Percentiles rank a stretch among this genome's conserved stretches.
Evolutionary conservation across 192 early-diverging fungal genomes (phyloP).

Genomic region (Coemansia sp.): DNA sequence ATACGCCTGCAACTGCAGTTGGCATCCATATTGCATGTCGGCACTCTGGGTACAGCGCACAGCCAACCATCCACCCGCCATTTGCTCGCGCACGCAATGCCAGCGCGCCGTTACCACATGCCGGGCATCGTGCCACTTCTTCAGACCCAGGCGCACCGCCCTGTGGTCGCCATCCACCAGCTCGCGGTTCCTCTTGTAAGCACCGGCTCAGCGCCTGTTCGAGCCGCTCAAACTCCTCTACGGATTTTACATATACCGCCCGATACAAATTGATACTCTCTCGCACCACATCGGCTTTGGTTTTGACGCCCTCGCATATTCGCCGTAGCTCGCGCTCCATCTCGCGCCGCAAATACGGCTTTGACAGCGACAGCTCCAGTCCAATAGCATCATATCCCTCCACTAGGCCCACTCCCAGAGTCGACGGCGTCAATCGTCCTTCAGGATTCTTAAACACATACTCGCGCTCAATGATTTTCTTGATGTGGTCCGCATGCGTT

Average conservation of each 20-base stretch:
- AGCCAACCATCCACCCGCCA: constrained; percentile 47
- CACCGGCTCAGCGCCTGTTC: constrained; percentile 47
- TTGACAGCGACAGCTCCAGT: constrained; percentile 81
- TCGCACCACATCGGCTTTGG: constrained; percentile 66
- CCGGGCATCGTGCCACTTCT: constrained; percentile 29
- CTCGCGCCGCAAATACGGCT: constrained; percentile 83
- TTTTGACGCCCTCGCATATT: constrained; percentile 70
- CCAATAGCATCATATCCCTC: constrained; percentile 85
- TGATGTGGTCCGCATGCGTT: constrained; percentile 94
- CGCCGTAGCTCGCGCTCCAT: constrained; percentile 76
- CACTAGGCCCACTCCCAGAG: constrained; percentile 83
- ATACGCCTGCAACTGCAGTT: constrained; percentile 9
- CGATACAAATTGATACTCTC: constrained; percentile 70
- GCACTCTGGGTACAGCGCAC: constrained; percentile 55
- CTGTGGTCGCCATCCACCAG: constrained; percentile 13
- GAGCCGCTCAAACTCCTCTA: constrained; percentile 51
- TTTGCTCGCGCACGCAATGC: constrained; percentile 10
- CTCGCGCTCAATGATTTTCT: constrained; percentile 84
- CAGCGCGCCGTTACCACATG: constrained; percentile 15
- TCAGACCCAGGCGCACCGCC: constrained; percentile 7
- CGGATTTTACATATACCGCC: constrained; percentile 64
- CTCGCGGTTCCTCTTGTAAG: constrained; percentile 25
- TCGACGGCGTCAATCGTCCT: constrained; percentile 68
- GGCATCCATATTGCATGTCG: constrained; percentile 49
- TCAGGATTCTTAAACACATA: constrained; percentile 74